Base-by-base conservation (phyloP, 73 alveolate genomes). In the Durusdinium trenchii region DNA sequence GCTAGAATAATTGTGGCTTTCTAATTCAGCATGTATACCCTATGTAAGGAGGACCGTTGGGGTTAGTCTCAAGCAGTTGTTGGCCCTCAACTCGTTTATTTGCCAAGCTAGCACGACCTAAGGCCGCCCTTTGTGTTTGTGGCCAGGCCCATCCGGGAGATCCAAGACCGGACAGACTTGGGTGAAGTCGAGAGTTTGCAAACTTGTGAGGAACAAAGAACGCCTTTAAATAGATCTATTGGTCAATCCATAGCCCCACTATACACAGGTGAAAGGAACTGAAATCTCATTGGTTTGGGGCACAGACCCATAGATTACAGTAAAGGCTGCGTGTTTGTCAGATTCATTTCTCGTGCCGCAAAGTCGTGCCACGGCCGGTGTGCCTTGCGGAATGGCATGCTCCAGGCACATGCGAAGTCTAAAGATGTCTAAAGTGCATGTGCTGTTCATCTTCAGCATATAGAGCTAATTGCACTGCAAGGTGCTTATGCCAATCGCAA, bases 101-200 rank as follows among this genome's bases (percentile, higher is more conserved):
- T 9, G 78, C 16, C 43, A 23, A 23, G 43, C 16, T 5, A 14
- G 30, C 67, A 54, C 20, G 36, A 23, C 36, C 51, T 38, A 9
- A 71, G 84, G 84, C 86, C 18, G 86, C 50, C 45, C 86, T 76
- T 43, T 76, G 86, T 76, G 45, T 20, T 57, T 76, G 86, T 43
- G 86, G 86, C 54, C 86, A 76, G 86, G 86, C 28, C 42, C 3
- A 26, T 47, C 38, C 42, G 43, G 32, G 78, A 62, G 78, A 7
- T 62, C 20, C 78, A 14, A 20, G 30, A 54, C 20, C 10, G 10
- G 20, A 7, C 32, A 9, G 32, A 62, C 76, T 10, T 9, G 6
- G 4, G 43, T 40, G 32, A 26, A 32, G 28, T 64, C n/a, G 1
- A 43, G 36, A 7, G 79, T 38, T 12, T 64, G 28, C 36, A 26